These are phyloP conservation scores for Penicillium dipodomyicola DNA, from an alignment of 495 filamentous ascomycete species.

Conservation along the genomic window DNA sequence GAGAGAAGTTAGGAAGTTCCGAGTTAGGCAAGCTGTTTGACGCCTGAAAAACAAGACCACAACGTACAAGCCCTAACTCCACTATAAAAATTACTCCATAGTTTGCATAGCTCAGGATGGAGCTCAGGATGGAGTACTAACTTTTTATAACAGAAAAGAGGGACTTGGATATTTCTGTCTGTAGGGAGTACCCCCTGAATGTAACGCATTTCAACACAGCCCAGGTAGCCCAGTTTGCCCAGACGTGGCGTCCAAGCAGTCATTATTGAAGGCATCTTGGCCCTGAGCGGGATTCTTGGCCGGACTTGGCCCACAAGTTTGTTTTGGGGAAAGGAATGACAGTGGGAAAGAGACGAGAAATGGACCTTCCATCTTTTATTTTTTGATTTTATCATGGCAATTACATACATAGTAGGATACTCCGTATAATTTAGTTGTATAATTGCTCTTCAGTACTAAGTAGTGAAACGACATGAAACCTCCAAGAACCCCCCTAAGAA, in stretches of 20 bases:
- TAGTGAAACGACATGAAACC: background rate
- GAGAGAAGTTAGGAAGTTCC: background rate
- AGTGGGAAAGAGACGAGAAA: background rate
- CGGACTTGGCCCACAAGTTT: background rate
- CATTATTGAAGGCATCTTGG: background rate
- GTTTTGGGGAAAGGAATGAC: background rate
- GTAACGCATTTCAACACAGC: background rate
- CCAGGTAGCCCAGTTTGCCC: background rate
- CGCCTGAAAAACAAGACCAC: background rate
- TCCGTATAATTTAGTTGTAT: background rate
- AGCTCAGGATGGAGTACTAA: background rate
- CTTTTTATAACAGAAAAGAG: background rate
- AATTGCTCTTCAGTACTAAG: background rate
- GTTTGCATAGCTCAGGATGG: too few species aligned
- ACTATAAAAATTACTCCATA: background rate
- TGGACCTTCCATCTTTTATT: background rate
- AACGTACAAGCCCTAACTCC: background rate
- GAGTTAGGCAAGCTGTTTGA: background rate
- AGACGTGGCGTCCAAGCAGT: background rate
- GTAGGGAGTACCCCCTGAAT: background rate
- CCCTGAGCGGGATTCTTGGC: slow-evolving; percentile 1
- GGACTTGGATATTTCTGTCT: background rate
- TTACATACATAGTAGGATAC: too few species aligned
- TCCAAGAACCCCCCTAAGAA: background rate
- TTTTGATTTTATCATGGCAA: background rate